Base-by-base conservation (phyloP, 495 filamentous ascomycete species). In the Daldinia loculata region DNA sequence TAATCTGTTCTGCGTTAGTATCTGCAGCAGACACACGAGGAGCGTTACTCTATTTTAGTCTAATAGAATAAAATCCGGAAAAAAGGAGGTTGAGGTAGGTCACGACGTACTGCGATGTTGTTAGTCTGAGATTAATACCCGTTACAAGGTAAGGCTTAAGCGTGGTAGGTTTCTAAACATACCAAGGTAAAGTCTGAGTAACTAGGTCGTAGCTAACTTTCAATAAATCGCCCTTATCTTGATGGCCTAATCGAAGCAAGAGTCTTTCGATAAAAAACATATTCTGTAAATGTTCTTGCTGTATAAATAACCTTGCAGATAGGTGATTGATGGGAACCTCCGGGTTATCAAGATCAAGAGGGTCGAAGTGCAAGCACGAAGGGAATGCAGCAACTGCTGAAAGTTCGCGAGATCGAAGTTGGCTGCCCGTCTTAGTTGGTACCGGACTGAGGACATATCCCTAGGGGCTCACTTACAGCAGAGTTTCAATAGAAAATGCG, bases 211-310 rank as follows among this genome's bases (percentile, higher is more conserved):
- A 82, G n/a, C 86, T 85, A 2, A 86, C 82, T 30, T 83, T 80
- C 34, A 88, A 80, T 11, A 90, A 81, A 30, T 83, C 80, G 22
- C 82, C 81, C 19, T 84, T 82, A 17, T 84, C 81, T 9, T 80
- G 78, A 27, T 83, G 80, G 2, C 83, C 84, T 19, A 83, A 83
- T 56, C 87, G 86, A 51, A 86, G 80, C 48, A 90, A 70, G 5
- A 85, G 81, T 15, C 88, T 79, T 63, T 89, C 84, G 6, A 90
- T 77, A 22, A 90, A 78, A 67, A 91, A 90, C 17, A 84, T 80
- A 22, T 87, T 89, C 19, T 89, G 82, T 0, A 87, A 74, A 66
- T 88, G 84, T 34, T 85, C 84, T 2, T 88, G 79, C 53, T 84
- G 84, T 8, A 84, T 71, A 26, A 83, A 78, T 22, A 84, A 67